Conservation (phyloP, 2,329 filamentous ascomycete species). For the Hypoxylon sp. region DNA sequence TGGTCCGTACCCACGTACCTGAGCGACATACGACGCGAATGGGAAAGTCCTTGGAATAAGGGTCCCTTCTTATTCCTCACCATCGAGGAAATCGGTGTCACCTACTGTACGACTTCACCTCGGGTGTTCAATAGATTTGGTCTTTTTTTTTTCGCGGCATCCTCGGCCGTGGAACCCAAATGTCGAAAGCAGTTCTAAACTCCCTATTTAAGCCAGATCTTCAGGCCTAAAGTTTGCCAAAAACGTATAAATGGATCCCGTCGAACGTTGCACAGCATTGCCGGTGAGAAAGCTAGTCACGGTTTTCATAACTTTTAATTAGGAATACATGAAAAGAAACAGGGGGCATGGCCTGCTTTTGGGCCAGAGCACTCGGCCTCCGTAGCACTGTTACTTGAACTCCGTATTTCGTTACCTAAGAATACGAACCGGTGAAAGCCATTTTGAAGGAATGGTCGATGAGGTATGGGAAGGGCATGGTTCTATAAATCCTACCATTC, state of each 20-base stretch:
- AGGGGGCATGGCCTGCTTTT: conserved; percentile 4
- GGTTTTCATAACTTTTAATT: conserved; percentile 12
- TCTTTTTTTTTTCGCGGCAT: conserved; percentile 29
- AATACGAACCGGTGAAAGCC: neutral
- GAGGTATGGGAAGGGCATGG: neutral
- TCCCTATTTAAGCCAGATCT: conserved; percentile 15
- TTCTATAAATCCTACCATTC: neutral
- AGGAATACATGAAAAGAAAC: neutral
- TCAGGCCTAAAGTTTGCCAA: conserved; percentile 26
- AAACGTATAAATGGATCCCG: conserved; percentile 21
- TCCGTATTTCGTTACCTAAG: neutral
- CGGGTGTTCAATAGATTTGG: conserved; percentile 1
- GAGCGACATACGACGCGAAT: conserved; percentile 1
- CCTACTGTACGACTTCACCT: conserved; percentile 23
- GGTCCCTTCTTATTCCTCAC: conserved; percentile 9
- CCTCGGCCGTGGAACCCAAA: conserved; percentile 27
- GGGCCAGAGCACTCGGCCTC: neutral
- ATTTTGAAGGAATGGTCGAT: neutral
- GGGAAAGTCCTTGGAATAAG: conserved; percentile 16
- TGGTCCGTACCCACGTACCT: conserved; percentile 12
- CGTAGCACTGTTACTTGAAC: neutral
- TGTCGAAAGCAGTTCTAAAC: conserved; percentile 8
- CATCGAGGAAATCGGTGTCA: conserved; percentile 10
- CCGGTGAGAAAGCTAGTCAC: conserved; percentile 18
- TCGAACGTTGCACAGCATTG: conserved; percentile 14